Evolutionary conservation across 164 flowering plant species (phyloP).

Genomic region (Vitis rupestris): DNA sequence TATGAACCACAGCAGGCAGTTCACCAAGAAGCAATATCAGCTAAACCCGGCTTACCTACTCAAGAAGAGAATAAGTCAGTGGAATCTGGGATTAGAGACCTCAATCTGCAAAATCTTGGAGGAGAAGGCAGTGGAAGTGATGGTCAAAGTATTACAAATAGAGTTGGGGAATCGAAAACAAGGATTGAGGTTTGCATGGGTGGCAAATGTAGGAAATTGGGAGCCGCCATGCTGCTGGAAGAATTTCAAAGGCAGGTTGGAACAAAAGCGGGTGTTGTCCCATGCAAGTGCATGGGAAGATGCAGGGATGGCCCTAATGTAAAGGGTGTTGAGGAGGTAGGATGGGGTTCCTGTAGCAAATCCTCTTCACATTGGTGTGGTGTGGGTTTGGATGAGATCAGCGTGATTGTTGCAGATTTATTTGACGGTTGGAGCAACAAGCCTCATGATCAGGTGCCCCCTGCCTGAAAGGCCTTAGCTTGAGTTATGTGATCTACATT

Average conservation of each 20-base stretch:
- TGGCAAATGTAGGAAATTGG: slow-evolving; percentile 21
- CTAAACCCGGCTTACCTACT: neutral
- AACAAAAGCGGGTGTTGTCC: slow-evolving; percentile 5
- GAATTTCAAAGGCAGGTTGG: slow-evolving; percentile 17
- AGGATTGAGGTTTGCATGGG: slow-evolving; percentile 24
- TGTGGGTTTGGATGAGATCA: slow-evolving; percentile 58
- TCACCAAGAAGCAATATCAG: neutral
- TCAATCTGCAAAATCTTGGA: no score
- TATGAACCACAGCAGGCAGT: neutral
- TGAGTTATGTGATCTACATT: no score
- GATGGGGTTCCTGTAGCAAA: slow-evolving; percentile 7
- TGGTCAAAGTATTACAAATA: neutral
- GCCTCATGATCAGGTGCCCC: no score
- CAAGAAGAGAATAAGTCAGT: neutral
- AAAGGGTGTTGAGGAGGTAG: neutral
- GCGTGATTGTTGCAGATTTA: slow-evolving; percentile 37
- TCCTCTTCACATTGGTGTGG: slow-evolving; percentile 39
- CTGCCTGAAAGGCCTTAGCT: no score
- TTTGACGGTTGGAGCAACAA: neutral
- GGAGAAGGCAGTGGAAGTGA: neutral
- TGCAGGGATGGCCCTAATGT: slow-evolving; percentile 26
- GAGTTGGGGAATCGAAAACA: neutral
- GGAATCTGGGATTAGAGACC: no score
- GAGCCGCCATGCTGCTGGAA: slow-evolving; percentile 11
- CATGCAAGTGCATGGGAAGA: slow-evolving; percentile 28